A percentile compares a stretch with the other conserved stretches of the same genome.
Conservation (phyloP, 108 stramenopile genomes). For the Pelagomonas calceolata region DNA sequence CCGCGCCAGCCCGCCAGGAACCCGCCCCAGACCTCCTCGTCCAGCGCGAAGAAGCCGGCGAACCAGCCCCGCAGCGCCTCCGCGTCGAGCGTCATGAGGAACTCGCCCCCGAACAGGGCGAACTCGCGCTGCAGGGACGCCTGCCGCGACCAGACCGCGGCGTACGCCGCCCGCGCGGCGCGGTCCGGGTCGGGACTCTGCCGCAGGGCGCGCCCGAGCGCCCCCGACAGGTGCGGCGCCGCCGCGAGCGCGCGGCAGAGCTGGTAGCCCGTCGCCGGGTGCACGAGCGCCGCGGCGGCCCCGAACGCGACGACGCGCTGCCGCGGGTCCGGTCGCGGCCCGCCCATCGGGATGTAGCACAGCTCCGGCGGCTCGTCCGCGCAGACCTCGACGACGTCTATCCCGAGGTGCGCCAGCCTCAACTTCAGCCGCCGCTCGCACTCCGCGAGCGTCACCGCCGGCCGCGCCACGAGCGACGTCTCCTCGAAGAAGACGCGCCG, state of each 20-base stretch:
- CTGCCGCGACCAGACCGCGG: slow-evolving; percentile 73
- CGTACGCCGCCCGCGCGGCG: slow-evolving; percentile 68
- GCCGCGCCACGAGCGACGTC: slow-evolving; percentile 81
- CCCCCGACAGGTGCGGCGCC: slow-evolving; percentile 56
- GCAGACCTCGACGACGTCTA: slow-evolving; percentile 44
- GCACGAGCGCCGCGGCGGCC: slow-evolving; percentile 78
- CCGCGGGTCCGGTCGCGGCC: slow-evolving; percentile 65
- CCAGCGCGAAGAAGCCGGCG: slow-evolving; percentile 79
- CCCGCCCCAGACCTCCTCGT: slow-evolving; percentile 73
- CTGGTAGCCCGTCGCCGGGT: slow-evolving; percentile 87
- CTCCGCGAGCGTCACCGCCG: slow-evolving; percentile 70
- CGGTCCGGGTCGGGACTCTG: slow-evolving; percentile 46
- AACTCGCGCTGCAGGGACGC: slow-evolving; percentile 79
- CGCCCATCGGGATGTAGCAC: slow-evolving; percentile 91
- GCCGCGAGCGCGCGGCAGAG: slow-evolving; percentile 62
- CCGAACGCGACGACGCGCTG: slow-evolving; percentile 80
- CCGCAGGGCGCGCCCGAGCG: slow-evolving; percentile 27
- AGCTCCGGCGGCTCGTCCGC: slow-evolving; percentile 86
- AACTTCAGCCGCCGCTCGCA: slow-evolving; percentile 73
- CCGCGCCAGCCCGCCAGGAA: slow-evolving; percentile 90
- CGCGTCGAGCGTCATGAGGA: slow-evolving; percentile 82
- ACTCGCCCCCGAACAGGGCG: slow-evolving; percentile 88
- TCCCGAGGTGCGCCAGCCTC: slow-evolving; percentile 69
- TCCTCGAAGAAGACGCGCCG: slow-evolving; percentile 72
- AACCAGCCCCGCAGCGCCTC: slow-evolving; percentile 86